Base-by-base conservation (phyloP, 441 rosid species). In the Adansonia rubrostipa region DNA sequence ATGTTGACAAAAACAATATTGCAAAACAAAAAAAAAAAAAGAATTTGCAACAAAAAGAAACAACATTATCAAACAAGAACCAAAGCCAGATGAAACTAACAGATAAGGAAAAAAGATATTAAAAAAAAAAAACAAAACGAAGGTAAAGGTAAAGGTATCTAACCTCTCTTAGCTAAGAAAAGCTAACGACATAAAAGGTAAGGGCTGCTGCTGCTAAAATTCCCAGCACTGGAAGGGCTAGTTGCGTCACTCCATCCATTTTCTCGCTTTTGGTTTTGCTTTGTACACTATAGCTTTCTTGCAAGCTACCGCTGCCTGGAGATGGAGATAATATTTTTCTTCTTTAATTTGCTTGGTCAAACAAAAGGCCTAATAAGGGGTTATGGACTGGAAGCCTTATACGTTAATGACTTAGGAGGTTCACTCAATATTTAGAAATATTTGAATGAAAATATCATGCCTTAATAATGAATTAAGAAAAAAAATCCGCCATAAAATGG, bases 101-200 rank as follows among this genome's bases (percentile, higher is more conserved):
- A 11, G 36, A 11, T 6, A 10, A 74, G 17, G 22, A 9, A 33
- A 3, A 14, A n/a, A n/a, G n/a, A n/a, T n/a, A n/a, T n/a, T n/a
- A 36, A 17, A n/a, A 7, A 64, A 44, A 4, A 5, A 14, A 13
- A 66, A 63, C 6, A 47, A n/a, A 33, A 53, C 0, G 28, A 24
- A 24, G 28, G 28, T 24, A 24, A 24, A 0, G 36, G 4, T 14
- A 54, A 54, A 33, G 14, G 48, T 15, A 28, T 4, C 15, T 6
- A 10, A 74, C 80, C 80, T 77, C 75, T 56, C 62, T 58, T 2
- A 77, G 3, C 80, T 77, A 75, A 13, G 45, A 3, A 47, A 77
- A 77, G 80, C 80, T 77, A 5, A 77, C 75, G 42, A 20, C 69
- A 72, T 77, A 77, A 63, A 77, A 77, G 61, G 80, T 77, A 3